Conservation (phyloP, 768 basidiomycete genomes). For the Auriculariales sp. region DNA sequence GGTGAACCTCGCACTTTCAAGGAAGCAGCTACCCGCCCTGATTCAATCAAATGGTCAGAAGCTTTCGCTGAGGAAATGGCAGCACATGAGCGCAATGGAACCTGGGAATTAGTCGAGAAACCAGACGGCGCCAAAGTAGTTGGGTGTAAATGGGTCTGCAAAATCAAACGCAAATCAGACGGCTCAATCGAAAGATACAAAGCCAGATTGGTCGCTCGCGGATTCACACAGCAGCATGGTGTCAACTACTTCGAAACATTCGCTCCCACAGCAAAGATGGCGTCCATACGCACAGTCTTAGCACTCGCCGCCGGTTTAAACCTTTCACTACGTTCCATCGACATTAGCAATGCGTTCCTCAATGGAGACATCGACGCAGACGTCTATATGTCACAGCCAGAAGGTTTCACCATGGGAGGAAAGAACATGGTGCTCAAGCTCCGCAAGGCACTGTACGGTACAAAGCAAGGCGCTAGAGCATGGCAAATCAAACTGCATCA, state of each 20-base stretch:
- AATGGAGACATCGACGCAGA: too few species aligned
- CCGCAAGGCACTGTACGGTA: constrained; percentile 7
- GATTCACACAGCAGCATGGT: constrained; percentile 12
- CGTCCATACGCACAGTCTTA: constrained; percentile 2
- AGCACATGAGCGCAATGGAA: constrained; percentile 8
- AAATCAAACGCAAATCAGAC: constrained; percentile 11
- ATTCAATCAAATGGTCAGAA: not conserved
- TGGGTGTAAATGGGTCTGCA: constrained; percentile 14
- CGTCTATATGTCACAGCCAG: too few species aligned
- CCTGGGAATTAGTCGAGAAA: constrained; percentile 9
- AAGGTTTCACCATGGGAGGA: too few species aligned
- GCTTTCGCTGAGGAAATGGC: not conserved
- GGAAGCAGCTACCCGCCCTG: not conserved
- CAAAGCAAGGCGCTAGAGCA: constrained; percentile 14
- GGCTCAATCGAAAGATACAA: constrained; percentile 12
- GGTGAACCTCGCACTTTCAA: too few species aligned
- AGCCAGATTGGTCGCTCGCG: constrained; percentile 14
- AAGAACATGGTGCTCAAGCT: constrained; percentile 1
- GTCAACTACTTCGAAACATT: constrained; percentile 14
- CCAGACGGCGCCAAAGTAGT: constrained; percentile 11
- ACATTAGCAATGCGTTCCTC: too few species aligned
- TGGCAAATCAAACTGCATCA: constrained; percentile 17
- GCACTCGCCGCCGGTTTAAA: constrained; percentile 2
- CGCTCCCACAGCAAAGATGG: constrained; percentile 4
- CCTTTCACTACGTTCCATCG: too few species aligned